phyloP scores from a whole-genome alignment of 306 rosid species.

The Hippophae rhamnoides region DNA sequence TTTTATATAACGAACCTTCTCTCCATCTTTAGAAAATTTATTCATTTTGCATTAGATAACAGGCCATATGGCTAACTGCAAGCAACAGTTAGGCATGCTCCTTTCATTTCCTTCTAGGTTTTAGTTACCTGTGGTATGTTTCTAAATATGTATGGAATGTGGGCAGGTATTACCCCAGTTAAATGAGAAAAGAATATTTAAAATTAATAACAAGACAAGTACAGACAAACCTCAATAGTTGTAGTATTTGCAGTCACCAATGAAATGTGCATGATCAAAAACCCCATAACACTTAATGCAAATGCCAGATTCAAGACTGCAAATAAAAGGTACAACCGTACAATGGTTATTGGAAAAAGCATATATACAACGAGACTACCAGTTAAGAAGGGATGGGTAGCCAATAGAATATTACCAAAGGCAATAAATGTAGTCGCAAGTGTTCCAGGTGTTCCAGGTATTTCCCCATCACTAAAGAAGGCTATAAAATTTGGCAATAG shows the following conservation, averaged over 20 bases:
- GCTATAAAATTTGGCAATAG: slow-evolving; percentile 78
- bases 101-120: too few relatives aligned
- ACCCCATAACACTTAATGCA: slow-evolving; percentile 87
- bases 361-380: slow-evolving; percentile 10
- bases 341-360: slow-evolving; percentile 14
- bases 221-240: slow-evolving; percentile 68
- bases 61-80: too few relatives aligned
- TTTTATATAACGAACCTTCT: too few relatives aligned
- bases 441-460: slow-evolving; percentile 91
- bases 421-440: slow-evolving; percentile 98
- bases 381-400: not conserved
- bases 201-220: not conserved
- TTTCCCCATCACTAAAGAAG: slow-evolving; percentile 89
- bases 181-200: too few relatives aligned
- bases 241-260: slow-evolving; percentile 85
- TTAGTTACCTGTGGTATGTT: too few relatives aligned
- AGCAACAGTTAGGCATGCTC: too few relatives aligned
- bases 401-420: slow-evolving; percentile 50
- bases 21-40: too few relatives aligned
- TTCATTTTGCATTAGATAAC: too few relatives aligned
- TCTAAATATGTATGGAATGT: too few relatives aligned
- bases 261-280: slow-evolving; percentile 89
- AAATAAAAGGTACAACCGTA: slow-evolving; percentile 3
- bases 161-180: too few relatives aligned
- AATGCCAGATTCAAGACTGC: slow-evolving; percentile 93